Conservation (phyloP, 2,329 filamentous ascomycete genomes). For the Talaromyces sp. region DNA sequence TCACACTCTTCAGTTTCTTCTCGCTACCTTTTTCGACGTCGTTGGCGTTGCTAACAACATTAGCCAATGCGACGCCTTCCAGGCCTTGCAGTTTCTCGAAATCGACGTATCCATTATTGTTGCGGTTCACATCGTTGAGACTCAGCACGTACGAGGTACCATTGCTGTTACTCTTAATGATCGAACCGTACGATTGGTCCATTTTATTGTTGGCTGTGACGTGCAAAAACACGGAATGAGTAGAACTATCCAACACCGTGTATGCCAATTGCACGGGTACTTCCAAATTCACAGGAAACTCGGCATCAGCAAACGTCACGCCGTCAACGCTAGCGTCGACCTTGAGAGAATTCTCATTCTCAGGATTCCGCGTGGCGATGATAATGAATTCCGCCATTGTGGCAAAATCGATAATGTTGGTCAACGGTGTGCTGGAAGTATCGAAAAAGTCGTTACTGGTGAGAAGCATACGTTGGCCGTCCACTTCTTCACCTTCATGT, state of each 20-base stretch:
- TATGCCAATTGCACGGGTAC: conserved; percentile 75
- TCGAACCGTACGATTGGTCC: conserved; percentile 70
- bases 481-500: conserved; percentile 57
- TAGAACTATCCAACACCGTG: conserved; percentile 90
- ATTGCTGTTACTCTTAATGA: conserved; percentile 98
- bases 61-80: conserved; percentile 84
- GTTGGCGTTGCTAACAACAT: conserved; percentile 71
- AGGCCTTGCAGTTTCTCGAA: conserved; percentile 93
- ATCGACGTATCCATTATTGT: conserved; percentile 73
- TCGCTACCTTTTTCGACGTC: conserved; percentile 57
- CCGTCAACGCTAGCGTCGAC: conserved; percentile 84
- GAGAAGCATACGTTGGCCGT: conserved; percentile 63
- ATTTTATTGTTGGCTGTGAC: conserved; percentile 67
- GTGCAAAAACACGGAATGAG: conserved; percentile 89
- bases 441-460: conserved; percentile 75
- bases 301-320: conserved; percentile 69
- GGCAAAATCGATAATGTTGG: conserved; percentile 76
- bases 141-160: conserved; percentile 91
- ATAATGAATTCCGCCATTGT: conserved; percentile 97
- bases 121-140: conserved; percentile 73
- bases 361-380: conserved; percentile 62
- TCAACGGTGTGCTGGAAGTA: conserved; percentile 53
- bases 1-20: conserved; percentile 83
- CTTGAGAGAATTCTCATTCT: conserved; percentile 63
- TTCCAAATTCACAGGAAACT: conserved; percentile 80